phyloP scores from a whole-genome alignment of 2,329 filamentous ascomycete species.

The Penicillium hordei region DNA sequence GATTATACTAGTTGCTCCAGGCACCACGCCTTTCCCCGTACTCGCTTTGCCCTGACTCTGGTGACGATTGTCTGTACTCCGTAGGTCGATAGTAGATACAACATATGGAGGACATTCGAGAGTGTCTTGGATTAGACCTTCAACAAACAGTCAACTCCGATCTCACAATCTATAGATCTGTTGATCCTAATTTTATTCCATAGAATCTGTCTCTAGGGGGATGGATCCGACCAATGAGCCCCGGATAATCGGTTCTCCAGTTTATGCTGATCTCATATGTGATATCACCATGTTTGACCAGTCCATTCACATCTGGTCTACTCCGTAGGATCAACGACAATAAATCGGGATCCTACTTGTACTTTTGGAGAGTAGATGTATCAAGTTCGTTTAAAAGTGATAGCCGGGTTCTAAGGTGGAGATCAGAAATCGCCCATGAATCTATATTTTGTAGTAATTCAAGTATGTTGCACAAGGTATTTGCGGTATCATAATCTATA shows the following conservation, averaged over 20 bases:
- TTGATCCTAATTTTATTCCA: conserved; percentile 19
- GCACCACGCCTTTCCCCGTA: neutral
- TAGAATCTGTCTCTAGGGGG: neutral
- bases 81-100: neutral
- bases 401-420: neutral
- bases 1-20: neutral
- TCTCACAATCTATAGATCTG: conserved; percentile 11
- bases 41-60: neutral
- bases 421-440: neutral
- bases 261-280: neutral
- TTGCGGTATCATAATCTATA: neutral
- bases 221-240: neutral
- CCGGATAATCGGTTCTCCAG: neutral
- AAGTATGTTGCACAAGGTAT: neutral
- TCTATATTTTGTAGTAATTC: neutral
- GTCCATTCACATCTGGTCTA: neutral
- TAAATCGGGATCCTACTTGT: neutral
- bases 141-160: neutral
- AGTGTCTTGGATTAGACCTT: neutral
- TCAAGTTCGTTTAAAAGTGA: neutral
- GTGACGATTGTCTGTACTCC: neutral
- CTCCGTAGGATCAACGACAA: neutral
- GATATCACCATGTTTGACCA: neutral
- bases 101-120: neutral
- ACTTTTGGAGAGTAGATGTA: neutral